phyloP scores from a whole-genome alignment of 768 basidiomycete genomes.

The Hygrocybe punicea region DNA sequence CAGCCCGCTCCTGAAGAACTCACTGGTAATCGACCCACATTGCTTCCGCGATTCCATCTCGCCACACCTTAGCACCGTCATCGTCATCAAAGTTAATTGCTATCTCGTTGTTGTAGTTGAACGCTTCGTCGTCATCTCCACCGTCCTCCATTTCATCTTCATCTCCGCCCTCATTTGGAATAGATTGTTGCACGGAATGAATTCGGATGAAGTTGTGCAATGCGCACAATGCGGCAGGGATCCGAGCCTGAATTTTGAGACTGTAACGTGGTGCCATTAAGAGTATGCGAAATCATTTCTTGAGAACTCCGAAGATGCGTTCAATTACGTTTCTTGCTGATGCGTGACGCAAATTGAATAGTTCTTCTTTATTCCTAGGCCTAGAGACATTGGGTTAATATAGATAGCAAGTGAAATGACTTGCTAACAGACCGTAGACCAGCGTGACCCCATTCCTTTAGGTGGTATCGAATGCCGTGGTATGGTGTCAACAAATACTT shows the following conservation, averaged over 20 bases:
- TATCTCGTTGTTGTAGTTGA: background rate
- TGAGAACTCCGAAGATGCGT: slow-evolving; percentile 24
- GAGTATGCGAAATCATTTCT: slow-evolving; percentile 17
- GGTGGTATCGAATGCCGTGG: slow-evolving; percentile 35
- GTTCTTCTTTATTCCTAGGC: slow-evolving; percentile 20
- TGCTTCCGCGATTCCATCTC: slow-evolving; percentile 16
- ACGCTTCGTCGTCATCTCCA: background rate
- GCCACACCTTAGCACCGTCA: slow-evolving; percentile 5
- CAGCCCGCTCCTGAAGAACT: too few relatives aligned
- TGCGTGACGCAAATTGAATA: slow-evolving; percentile 26
- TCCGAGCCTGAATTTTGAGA: slow-evolving; percentile 18
- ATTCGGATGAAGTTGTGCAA: slow-evolving; percentile 28
- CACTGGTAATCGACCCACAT: slow-evolving; percentile 13
- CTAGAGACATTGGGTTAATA: slow-evolving; percentile 7
- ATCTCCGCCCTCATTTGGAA: slow-evolving; percentile 16
- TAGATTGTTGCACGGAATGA: too few relatives aligned
- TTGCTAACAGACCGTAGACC: slow-evolving; percentile 12
- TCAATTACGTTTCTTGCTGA: slow-evolving; percentile 24
- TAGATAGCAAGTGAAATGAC: background rate
- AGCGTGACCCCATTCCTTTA: slow-evolving; percentile 34
- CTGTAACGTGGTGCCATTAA: slow-evolving; percentile 18
- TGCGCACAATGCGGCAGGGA: slow-evolving; percentile 20
- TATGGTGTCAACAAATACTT: slow-evolving; percentile 36
- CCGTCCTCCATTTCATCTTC: slow-evolving; percentile 5
- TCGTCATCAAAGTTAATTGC: slow-evolving; percentile 10